Evolutionary conservation across 257 asterid species (phyloP).

Genomic region (Petrea volubilis): DNA sequence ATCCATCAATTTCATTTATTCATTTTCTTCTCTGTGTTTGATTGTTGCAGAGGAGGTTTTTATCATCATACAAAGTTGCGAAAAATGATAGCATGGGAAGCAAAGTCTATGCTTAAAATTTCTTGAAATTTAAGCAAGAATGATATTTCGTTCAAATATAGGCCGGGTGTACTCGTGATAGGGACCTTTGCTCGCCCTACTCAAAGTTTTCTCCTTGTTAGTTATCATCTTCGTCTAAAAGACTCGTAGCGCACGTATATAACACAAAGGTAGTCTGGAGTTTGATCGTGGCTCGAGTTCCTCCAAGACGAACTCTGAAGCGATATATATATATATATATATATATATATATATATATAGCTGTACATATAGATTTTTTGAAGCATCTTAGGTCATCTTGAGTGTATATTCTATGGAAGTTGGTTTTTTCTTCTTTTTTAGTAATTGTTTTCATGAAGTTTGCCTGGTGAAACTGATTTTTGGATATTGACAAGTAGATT

Average conservation of each 20-base stretch:
- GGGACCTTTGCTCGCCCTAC: background rate
- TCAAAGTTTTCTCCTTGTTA: background rate
- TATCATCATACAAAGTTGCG: conserved; percentile 28
- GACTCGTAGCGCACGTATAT: background rate
- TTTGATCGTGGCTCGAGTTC: background rate
- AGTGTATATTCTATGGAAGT: background rate
- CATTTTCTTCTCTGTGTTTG: conserved; percentile 20
- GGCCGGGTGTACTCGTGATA: background rate
- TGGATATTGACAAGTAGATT: background rate
- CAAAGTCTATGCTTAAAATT: conserved; percentile 18
- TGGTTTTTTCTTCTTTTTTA: background rate
- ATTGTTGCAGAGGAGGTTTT: conserved; percentile 53
- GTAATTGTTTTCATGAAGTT: background rate
- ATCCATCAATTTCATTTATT: conserved; percentile 36
- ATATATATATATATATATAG: too few relatives aligned
- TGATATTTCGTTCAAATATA: background rate
- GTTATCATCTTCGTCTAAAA: background rate
- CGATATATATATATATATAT: too few relatives aligned
- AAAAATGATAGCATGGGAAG: conserved; percentile 21
- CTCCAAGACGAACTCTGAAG: background rate
- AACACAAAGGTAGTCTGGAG: background rate
- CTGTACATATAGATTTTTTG: background rate
- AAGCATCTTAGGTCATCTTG: background rate
- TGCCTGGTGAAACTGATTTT: background rate
- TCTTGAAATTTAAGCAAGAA: background rate